Conservation (phyloP, 371 early-diverging fungal species). For the Umbelopsis sp. region DNA sequence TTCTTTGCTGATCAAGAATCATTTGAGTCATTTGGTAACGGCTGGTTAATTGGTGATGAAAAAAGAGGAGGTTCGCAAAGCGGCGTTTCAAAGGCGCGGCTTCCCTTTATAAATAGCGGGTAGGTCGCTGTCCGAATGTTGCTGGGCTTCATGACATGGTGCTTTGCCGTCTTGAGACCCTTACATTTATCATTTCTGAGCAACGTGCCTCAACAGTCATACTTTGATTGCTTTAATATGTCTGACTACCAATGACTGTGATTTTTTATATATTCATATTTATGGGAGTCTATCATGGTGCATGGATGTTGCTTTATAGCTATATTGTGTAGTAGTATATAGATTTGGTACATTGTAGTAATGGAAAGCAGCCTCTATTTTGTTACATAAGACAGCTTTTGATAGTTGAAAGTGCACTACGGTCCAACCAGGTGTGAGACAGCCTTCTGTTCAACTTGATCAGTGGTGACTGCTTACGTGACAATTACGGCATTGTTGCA, state of each 20-base stretch:
- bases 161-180: too few relatives aligned
- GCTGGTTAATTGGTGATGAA: not conserved
- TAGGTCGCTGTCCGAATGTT: not conserved
- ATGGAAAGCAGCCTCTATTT: too few relatives aligned
- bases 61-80: not conserved
- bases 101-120: not conserved
- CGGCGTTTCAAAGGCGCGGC: not conserved
- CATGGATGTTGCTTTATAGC: too few relatives aligned
- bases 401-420: too few relatives aligned
- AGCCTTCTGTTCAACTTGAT: too few relatives aligned
- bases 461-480: not conserved
- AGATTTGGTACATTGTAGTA: too few relatives aligned
- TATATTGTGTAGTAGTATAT: too few relatives aligned
- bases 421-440: too few relatives aligned
- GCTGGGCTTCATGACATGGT: too few relatives aligned
- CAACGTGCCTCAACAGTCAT: not conserved
- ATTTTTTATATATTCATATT: too few relatives aligned
- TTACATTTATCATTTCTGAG: not conserved
- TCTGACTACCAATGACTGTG: not conserved
- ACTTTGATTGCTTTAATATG: constrained; percentile 3
- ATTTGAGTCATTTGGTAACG: constrained; percentile 5
- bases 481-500: not conserved
- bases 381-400: too few relatives aligned
- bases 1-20: constrained; percentile 4
- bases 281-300: not conserved